Evolutionary conservation across 345 rosid species (phyloP).

Genomic region (Eucalyptus shirleyi): DNA sequence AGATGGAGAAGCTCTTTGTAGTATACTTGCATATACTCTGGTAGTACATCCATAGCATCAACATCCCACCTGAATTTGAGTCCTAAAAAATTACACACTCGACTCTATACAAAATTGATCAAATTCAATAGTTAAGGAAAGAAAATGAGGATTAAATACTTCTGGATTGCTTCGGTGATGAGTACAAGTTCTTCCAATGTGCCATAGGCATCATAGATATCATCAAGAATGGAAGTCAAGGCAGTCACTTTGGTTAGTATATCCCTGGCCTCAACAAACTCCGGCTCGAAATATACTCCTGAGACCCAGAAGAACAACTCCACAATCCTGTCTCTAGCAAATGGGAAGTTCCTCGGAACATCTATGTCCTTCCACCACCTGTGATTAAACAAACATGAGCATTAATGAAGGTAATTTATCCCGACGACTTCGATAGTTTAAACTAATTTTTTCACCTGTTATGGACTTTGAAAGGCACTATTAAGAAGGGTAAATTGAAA

Average conservation of each 20-base stretch:
- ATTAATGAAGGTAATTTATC: neutral
- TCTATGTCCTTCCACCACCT: neutral
- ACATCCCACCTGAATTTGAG: constrained; percentile 7
- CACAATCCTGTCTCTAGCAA: neutral
- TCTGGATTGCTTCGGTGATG: constrained; percentile 7
- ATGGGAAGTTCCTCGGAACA: neutral
- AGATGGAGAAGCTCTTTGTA: constrained; percentile 13
- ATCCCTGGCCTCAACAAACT: neutral
- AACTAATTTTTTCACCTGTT: neutral
- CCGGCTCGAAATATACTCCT: neutral
- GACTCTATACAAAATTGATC: neutral
- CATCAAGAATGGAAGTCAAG: constrained; percentile 9
- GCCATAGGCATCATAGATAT: constrained; percentile 12
- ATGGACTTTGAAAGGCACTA: neutral
- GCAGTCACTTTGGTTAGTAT: constrained; percentile 6
- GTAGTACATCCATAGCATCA: neutral
- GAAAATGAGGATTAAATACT: neutral
- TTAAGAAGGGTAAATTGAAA: neutral
- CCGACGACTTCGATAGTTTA: neutral
- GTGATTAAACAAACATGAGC: neutral
- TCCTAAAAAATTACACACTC: neutral
- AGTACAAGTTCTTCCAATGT: constrained; percentile 15
- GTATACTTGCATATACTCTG: constrained; percentile 18
- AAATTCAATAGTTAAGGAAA: neutral
- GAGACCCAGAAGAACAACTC: neutral